phyloP scores from a whole-genome alignment of 1,284 basidiomycete genomes.

The Entoloma clypeatum region DNA sequence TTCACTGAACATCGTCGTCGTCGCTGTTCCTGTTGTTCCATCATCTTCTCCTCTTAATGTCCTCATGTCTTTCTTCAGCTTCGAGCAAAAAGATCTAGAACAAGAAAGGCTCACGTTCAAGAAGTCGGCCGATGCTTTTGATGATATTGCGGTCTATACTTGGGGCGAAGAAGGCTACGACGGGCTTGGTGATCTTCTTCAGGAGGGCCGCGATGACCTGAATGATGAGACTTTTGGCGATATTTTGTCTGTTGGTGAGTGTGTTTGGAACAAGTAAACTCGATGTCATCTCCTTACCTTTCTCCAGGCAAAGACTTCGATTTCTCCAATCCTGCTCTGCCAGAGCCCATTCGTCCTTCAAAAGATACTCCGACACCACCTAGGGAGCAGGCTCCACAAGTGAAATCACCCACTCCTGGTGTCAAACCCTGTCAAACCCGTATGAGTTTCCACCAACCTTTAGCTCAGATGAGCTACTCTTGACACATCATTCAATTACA shows the following conservation, averaged over 20 bases:
- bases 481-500: slow-evolving; percentile 31
- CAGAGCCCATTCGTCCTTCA: slow-evolving; percentile 25
- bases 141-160: slow-evolving; percentile 81
- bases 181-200: slow-evolving; percentile 82
- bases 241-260: slow-evolving; percentile 63
- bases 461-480: slow-evolving; percentile 11
- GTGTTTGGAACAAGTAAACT: slow-evolving; percentile 10
- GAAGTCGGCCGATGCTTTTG: slow-evolving; percentile 50
- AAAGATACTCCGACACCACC: slow-evolving; percentile 11
- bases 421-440: slow-evolving; percentile 23
- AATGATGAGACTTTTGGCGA: slow-evolving; percentile 97
- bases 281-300: slow-evolving; percentile 10
- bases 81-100: slow-evolving; percentile 63
- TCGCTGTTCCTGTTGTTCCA: slow-evolving; percentile 2
- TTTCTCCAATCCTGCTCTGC: slow-evolving; percentile 58
- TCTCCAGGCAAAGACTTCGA: slow-evolving; percentile 87
- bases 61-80: slow-evolving; percentile 78
- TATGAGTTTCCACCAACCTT: slow-evolving; percentile 23
- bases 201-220: slow-evolving; percentile 86
- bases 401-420: slow-evolving; percentile 9
- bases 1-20: slow-evolving; percentile 1
- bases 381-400: slow-evolving; percentile 19
- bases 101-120: slow-evolving; percentile 55
- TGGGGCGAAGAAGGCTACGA: slow-evolving; percentile 91
- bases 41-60: slow-evolving; percentile 24